phyloP scores from a whole-genome alignment of 2,329 filamentous ascomycete species.

The Curvularia hawaiiensis region DNA sequence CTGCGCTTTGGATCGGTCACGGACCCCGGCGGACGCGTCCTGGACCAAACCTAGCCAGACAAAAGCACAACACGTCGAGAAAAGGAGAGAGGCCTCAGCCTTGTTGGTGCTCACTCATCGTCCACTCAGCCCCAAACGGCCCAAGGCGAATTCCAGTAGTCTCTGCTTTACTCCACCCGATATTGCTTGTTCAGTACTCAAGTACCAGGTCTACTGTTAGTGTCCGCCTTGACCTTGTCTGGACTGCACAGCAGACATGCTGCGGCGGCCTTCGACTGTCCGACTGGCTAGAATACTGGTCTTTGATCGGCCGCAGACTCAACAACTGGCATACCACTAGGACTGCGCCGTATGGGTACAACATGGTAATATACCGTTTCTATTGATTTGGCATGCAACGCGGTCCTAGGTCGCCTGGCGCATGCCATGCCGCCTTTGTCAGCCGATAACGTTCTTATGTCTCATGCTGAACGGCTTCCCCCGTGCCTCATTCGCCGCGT shows the following conservation, averaged over 20 bases:
- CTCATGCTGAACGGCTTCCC: neutral
- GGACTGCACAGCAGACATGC: constrained; percentile 10
- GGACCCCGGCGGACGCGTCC: constrained; percentile 33
- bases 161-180: constrained; percentile 15
- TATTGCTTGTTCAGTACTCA: neutral
- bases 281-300: constrained; percentile 17
- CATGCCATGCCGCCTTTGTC: constrained; percentile 5
- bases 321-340: constrained; percentile 1
- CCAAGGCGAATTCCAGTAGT: constrained; percentile 15
- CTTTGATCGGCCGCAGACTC: constrained; percentile 5
- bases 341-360: constrained; percentile 1
- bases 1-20: constrained; percentile 19
- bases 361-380: neutral
- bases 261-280: constrained; percentile 5
- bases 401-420: constrained; percentile 15
- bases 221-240: constrained; percentile 19
- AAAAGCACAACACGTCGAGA: constrained; percentile 22
- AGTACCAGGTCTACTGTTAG: constrained; percentile 11
- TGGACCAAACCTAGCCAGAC: constrained; percentile 9
- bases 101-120: constrained; percentile 17
- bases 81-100: constrained; percentile 18
- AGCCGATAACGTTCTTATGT: neutral
- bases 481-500: constrained; percentile 1
- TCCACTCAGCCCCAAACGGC: constrained; percentile 32
- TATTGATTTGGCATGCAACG: constrained; percentile 4